A percentile compares a stretch with the other conserved stretches of the same genome.
Evolutionary conservation across 768 basidiomycete species (phyloP).

Genomic region (Termitomyces sp.): DNA sequence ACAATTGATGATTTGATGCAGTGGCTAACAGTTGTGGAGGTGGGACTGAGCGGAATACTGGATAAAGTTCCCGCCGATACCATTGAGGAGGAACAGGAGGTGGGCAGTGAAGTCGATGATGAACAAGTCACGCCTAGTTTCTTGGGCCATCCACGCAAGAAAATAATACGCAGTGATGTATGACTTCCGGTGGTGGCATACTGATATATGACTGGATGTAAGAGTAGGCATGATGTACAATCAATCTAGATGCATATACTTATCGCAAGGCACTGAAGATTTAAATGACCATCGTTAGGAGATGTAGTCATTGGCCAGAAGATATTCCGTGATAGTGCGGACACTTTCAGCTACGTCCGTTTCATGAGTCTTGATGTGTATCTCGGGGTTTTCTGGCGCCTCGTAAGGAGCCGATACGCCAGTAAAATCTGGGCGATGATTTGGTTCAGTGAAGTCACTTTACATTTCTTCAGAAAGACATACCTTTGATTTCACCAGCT

Average conservation of each 20-base stretch:
- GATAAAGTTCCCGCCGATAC: constrained; percentile 47
- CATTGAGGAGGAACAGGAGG: constrained; percentile 67
- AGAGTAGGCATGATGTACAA: constrained; percentile 8
- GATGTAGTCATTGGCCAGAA: constrained; percentile 62
- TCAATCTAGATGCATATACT: constrained; percentile 4
- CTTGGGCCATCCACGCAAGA: background rate
- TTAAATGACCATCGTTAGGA: constrained; percentile 5
- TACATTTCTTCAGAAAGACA: constrained; percentile 6
- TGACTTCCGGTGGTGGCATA: background rate
- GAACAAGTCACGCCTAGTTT: constrained; percentile 6
- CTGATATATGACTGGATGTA: constrained; percentile 7
- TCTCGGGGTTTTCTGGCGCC: constrained; percentile 77
- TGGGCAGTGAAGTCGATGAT: constrained; percentile 9
- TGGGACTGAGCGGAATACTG: constrained; percentile 65
- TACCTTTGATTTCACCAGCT: constrained; percentile 94
- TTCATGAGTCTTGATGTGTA: constrained; percentile 89
- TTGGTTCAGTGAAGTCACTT: background rate
- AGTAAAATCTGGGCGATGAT: constrained; percentile 79
- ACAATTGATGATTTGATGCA: constrained; percentile 72
- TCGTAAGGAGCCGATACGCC: constrained; percentile 98
- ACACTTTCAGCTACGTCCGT: constrained; percentile 77
- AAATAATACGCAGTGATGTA: constrained; percentile 1
- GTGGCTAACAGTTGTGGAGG: constrained; percentile 75
- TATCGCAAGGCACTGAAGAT: background rate
- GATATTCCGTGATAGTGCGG: constrained; percentile 73